A percentile compares a stretch with the other conserved stretches of the same genome.
Conservation (phyloP, 2,329 filamentous ascomycete species). For the Ciborinia camelliae region DNA sequence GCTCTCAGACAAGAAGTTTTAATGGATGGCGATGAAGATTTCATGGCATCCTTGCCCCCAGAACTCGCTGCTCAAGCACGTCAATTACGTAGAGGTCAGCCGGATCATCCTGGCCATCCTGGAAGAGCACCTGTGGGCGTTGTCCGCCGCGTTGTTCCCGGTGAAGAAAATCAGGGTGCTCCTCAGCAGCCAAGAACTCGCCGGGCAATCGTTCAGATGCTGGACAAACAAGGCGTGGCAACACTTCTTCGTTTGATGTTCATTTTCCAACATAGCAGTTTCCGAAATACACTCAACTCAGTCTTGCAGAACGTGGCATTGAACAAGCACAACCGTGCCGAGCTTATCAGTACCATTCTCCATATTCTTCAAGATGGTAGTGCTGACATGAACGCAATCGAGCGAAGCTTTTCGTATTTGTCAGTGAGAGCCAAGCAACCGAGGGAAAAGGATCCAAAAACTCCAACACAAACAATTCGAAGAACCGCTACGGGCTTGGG, state of each 20-base stretch:
- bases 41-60: slow-evolving; percentile 77
- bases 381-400: slow-evolving; percentile 86
- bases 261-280: slow-evolving; percentile 84
- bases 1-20: slow-evolving; percentile 81
- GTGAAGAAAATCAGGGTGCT: slow-evolving; percentile 35
- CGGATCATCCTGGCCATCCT: slow-evolving; percentile 36
- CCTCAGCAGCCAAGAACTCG: slow-evolving; percentile 58
- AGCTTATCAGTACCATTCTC: slow-evolving; percentile 88
- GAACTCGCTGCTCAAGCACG: slow-evolving; percentile 85
- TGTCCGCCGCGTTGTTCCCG: slow-evolving; percentile 50
- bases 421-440: slow-evolving; percentile 86
- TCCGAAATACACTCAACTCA: slow-evolving; percentile 77
- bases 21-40: slow-evolving; percentile 85
- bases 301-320: slow-evolving; percentile 90
- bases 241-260: slow-evolving; percentile 99
- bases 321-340: slow-evolving; percentile 91
- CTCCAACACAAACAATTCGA: slow-evolving; percentile 72
- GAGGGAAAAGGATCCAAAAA: slow-evolving; percentile 63
- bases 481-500: slow-evolving; percentile 63
- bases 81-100: slow-evolving; percentile 52
- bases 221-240: slow-evolving; percentile 92
- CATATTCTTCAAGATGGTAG: slow-evolving; percentile 96
- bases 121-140: slow-evolving; percentile 31
- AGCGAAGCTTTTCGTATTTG: slow-evolving; percentile 90
- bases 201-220: slow-evolving; percentile 87